Base-by-base conservation (phyloP, 371 early-diverging fungal genomes). In the Rhizopus delemar region DNA sequence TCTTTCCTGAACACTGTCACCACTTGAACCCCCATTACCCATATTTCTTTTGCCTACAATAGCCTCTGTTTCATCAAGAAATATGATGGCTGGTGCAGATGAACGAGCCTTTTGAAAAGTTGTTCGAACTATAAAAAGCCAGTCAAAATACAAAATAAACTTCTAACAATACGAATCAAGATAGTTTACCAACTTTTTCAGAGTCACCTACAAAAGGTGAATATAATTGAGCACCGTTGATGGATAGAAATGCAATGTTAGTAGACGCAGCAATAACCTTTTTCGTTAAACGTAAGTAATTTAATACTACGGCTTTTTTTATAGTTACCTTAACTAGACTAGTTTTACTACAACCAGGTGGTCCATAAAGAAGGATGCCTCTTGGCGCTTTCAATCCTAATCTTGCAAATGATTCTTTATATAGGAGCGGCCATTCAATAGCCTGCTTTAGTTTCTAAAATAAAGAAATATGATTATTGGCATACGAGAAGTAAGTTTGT, bases 331-430 rank as follows among this genome's bases (percentile, higher is more conserved):
- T 93, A 31, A 93, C 98, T 15, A 99, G 70, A 0, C 96, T 94
- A 0, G 99, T 99, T 73, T 99, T 99, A 71, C 94, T 93, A 76
- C 98, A 98, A 4, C 99, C 99, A 1, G 99, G 98, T 13, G 99
- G 99, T 2, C 99, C 99, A 69, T 96, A 97, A 9, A 99, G 72
- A 16, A 99, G 73, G 4, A 99, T 87, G 2, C 99, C 99, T 45
- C 92, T 70, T 0, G 95, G 91, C 0, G 92, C 88, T 43, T 78
- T 80, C 22, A 97, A 64, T 0, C 97, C 96, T n/a, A 97, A 74
- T 36, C 90, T 78, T 9, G 59, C 46, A 70, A 93, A 95, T 0
- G 88, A 78, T 2, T 85, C 86, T 8, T 75, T 78, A 65, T 93
- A 86, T 8, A 84, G 51, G 4, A 98, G 61, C 1, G 99, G 99